These are phyloP conservation scores for Cicer cuneatum DNA, from an alignment of 306 rosid species.

Conservation along the genomic window DNA sequence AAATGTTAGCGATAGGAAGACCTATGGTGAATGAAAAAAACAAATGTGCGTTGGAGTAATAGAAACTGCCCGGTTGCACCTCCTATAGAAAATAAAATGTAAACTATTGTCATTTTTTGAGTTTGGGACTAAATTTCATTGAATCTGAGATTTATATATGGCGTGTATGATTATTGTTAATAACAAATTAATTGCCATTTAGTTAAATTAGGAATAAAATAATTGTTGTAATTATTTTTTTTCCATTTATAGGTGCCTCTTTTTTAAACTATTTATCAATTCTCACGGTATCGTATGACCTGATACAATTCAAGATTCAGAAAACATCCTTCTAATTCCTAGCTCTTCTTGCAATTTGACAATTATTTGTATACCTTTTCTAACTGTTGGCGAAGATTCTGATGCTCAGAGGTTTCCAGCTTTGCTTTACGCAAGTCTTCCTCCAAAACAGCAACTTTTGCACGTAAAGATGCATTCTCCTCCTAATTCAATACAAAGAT, in stretches of 20 bases:
- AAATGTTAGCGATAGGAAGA: not conserved
- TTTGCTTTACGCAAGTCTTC: slow-evolving; percentile 83
- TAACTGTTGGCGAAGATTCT: slow-evolving; percentile 59
- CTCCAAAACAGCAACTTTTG: slow-evolving; percentile 74
- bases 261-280: not conserved
- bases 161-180: no score
- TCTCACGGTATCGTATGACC: slow-evolving; percentile 2
- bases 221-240: not conserved
- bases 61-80: not conserved
- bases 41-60: not conserved
- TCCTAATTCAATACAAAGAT: slow-evolving; percentile 61
- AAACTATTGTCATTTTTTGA: not conserved
- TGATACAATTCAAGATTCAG: slow-evolving; percentile 31
- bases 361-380: slow-evolving; percentile 67
- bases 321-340: slow-evolving; percentile 13
- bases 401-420: slow-evolving; percentile 69
- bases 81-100: slow-evolving; percentile 5
- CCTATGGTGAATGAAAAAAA: not conserved
- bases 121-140: no score
- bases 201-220: slow-evolving; percentile 29
- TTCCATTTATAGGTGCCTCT: not conserved
- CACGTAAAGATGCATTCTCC: slow-evolving; percentile 70
- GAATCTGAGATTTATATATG: no score
- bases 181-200: not conserved
- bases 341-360: not conserved